Conservation (phyloP, 345 rosid genomes). For the Anastatica hierochuntica region DNA sequence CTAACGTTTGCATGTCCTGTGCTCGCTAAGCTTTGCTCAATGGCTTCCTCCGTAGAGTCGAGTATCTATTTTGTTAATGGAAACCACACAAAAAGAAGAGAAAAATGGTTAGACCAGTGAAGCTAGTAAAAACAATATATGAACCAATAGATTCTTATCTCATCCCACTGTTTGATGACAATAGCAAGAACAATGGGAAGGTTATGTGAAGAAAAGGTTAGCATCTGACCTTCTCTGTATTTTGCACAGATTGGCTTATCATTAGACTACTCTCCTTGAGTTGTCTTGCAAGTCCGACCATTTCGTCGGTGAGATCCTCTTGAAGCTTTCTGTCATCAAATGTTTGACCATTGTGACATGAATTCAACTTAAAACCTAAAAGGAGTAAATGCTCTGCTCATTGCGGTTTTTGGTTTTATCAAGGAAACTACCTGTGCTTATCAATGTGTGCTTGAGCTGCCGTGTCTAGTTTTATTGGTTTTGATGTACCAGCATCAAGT, state of each 20-base stretch:
- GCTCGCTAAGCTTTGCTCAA: conserved; percentile 85
- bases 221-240: conserved; percentile 60
- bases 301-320: conserved; percentile 82
- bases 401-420: no score
- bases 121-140: background rate
- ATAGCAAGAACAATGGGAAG: background rate
- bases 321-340: conserved; percentile 53
- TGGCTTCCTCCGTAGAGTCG: conserved; percentile 73
- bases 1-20: conserved; percentile 67
- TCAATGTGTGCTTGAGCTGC: conserved; percentile 60
- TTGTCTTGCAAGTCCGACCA: conserved; percentile 82
- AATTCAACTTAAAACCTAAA: background rate
- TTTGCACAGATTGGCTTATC: conserved; percentile 69
- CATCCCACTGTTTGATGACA: no score
- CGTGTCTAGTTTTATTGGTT: conserved; percentile 57
- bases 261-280: conserved; percentile 80
- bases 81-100: background rate
- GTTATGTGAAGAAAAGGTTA: background rate
- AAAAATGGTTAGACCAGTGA: background rate
- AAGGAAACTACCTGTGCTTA: conserved; percentile 52
- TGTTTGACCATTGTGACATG: background rate
- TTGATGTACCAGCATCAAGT: conserved; percentile 35
- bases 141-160: no score
- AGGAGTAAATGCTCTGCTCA: no score
- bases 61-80: conserved; percentile 48